Evolutionary conservation across 2,329 filamentous ascomycete species (phyloP), one percentile per base, ranked within the genome.

Genomic region (Monosporascus sp.): DNA sequence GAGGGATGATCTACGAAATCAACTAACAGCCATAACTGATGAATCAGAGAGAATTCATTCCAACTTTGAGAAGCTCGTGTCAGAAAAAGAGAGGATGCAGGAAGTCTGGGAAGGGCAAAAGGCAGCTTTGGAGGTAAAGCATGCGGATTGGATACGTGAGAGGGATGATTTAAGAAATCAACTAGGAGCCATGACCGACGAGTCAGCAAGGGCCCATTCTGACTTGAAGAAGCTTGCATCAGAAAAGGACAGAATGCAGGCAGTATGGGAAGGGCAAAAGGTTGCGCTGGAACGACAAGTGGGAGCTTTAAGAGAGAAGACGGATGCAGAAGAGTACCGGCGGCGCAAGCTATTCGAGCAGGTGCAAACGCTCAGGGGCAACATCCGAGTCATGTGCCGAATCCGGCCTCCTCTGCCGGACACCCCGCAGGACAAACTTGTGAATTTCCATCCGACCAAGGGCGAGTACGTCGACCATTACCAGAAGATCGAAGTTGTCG

Each of bases 381-480:
- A 97, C 66, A 97, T 99, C 65, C 87, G 94, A 15, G 93, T 97
- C 59, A 97, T 97, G 82, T 97, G 92, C 66, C 85, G 94, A 67
- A 92, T 97, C 20, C 86, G 93, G 39, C 94, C 94, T 1, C 75
- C 86, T 0, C 74, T 88, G 27, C 76, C 74, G 18, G 60, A 69
- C 1, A 68, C 74, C 1, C 86, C 89, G 53, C 83, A 83, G 7
- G 78, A 83, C 18, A 77, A 81, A 20, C 89, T 91, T 1, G 81
- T 82, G 50, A 24, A 46, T 24, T 46, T 46, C 7, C 43, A 46
- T n/a, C 43, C 43, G 8, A 87, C 97, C 56, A 77, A 79, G 1
- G 90, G 92, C 0, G 79, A 59, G 31, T 57, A 52, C 48, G 53
- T 55, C 22, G 55, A 57, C 41, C 86, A 96, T 36, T 80, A 87